Base-by-base conservation (phyloP, 2,329 filamentous ascomycete genomes). In the Colletotrichum sp. region DNA sequence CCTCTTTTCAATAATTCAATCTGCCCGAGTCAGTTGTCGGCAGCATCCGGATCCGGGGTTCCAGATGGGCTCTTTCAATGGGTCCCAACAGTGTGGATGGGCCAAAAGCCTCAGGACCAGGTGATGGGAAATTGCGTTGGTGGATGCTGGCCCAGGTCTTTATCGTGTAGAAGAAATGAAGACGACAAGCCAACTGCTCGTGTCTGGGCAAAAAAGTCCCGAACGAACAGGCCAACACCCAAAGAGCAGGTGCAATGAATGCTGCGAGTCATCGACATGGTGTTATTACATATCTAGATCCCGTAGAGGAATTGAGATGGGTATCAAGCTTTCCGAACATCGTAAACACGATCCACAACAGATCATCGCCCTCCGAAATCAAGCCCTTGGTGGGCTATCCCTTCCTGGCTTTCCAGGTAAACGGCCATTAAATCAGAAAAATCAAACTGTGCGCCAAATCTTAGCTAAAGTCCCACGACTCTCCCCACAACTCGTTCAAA, bases 401-500 rank as follows among this genome's bases (percentile, higher is more conserved):
- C 25, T 39, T 25, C 19, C 28, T 57, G 57, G 36, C 36, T 34
- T 61, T 25, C 25, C 55, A 63, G 22, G 34, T 36, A 52, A 64
- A 64, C 34, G 32, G 61, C 59, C 71, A 70, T 64, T 36, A 44
- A 66, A 59, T 25, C 57, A 27, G n/a, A 28, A 36, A 32, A 32
- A 52, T 60, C 52, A 69, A 70, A 65, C 70, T 48, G 63, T 66
- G 48, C 55, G 30, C 34, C 52, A 55, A n/a, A 28, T 34, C 30
- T 36, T 34, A 85, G 72, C 84, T 85, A 75, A 86, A 79, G 78
- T 87, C 85, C 86, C 86, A 87, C 69, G 85, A 85, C 77, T 89
- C 88, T 55, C 88, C 89, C 89, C 89, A 91, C 69, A 91, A 83
- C 77, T 91, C 89, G 75, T 90, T 90, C 67, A 91, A 81, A 77